Evolutionary conservation across 139 green algal species (phyloP), one percentile per base, ranked within the genome.

Genomic region (Tetradesmus lagerheimii): DNA sequence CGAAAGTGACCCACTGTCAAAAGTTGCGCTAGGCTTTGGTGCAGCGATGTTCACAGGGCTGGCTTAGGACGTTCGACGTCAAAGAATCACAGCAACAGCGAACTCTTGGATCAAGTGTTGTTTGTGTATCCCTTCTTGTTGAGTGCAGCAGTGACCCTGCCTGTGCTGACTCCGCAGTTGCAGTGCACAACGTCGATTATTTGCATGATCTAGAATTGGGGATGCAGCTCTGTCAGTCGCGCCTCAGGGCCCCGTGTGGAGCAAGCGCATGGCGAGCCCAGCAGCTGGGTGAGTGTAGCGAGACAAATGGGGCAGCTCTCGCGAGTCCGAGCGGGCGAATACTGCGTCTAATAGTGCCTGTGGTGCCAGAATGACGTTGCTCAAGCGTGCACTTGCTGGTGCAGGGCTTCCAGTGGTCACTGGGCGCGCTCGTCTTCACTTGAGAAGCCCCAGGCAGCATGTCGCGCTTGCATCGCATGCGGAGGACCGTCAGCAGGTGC

Each of bases 201-300:
- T 71, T 71, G 57, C 57, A 71, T 71, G 57, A 71, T 71, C 57
- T 71, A 71, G 57, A 71, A 31, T 31, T 71, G 57, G 57, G 23
- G 57, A 71, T 71, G 57, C 57, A 71, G 57, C 57, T 71, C 57
- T 71, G n/a, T 71, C 57, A 71, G 57, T 71, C 57, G 57, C 57
- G 57, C 57, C 57, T 71, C 4, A 71, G 23, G 57, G 57, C 23
- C 23, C 23, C 57, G 20, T 0, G 57, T 71, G 15, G 57, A 31
- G 15, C 57, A 4, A 71, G 57, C 57, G 57, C 57, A 9, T 71
- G 57, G 57, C 57, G 57, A 71, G 57, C 57, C 57, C 57, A 71
- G 57, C 57, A 71, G 57, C 57, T 71, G 57, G 57, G 57, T 71
- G 57, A 71, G 57, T 31, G 57, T 18, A 62, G 57, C 4, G 57